These are phyloP conservation scores for Angomonas desouzai DNA, from an alignment of 208 protist genomes.

Conservation along the genomic window DNA sequence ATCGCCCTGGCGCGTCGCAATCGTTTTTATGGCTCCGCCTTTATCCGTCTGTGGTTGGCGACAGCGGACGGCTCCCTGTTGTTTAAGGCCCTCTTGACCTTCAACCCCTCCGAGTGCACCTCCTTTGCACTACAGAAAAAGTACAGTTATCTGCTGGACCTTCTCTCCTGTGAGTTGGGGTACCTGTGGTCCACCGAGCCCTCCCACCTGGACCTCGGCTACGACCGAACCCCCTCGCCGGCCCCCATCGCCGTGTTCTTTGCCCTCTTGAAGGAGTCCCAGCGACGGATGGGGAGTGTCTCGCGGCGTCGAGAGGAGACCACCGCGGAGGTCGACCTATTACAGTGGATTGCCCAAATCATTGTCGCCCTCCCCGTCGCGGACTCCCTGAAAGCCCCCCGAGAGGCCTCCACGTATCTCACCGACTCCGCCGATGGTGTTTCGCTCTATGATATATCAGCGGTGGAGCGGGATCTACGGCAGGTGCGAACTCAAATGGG, in stretches of 20 bases:
- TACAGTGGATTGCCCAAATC: background rate
- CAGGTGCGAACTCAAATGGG: background rate
- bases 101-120: constrained; percentile 27
- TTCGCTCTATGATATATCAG: background rate
- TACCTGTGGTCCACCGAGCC: constrained; percentile 39
- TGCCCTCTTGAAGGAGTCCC: constrained; percentile 31
- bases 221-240: background rate
- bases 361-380: background rate
- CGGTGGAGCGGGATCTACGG: background rate
- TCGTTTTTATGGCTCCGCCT: constrained; percentile 37
- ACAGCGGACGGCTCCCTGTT: constrained; percentile 34
- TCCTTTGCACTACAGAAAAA: constrained; percentile 69
- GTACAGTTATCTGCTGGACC: constrained; percentile 84
- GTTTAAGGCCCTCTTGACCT: constrained; percentile 58
- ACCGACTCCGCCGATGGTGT: background rate
- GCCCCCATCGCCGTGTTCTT: constrained; percentile 31
- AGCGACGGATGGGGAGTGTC: constrained; percentile 2
- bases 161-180: constrained; percentile 69
- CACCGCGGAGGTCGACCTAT: background rate
- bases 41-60: constrained; percentile 30
- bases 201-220: constrained; percentile 11
- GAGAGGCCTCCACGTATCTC: background rate
- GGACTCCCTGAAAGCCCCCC: background rate
- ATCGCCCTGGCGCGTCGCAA: constrained; percentile 70
- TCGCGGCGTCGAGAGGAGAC: background rate